phyloP scores from a whole-genome alignment of 495 filamentous ascomycete species.

The Pyronema omphalodes region DNA sequence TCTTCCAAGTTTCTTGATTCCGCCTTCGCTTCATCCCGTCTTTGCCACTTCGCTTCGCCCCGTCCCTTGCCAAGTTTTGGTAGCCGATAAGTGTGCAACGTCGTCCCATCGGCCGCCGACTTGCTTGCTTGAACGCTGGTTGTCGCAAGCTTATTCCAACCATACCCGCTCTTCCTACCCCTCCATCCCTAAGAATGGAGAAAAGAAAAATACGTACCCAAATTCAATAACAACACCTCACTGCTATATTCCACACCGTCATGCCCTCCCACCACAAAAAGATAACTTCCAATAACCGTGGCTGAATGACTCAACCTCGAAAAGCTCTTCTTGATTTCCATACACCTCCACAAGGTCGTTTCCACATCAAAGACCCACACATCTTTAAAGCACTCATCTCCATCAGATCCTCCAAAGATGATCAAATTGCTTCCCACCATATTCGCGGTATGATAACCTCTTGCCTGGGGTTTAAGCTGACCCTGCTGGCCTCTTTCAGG shows the following conservation, averaged over 20 bases:
- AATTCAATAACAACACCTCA: slow-evolving; percentile 44
- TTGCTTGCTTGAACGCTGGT: too few relatives aligned
- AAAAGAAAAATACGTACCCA: slow-evolving; percentile 22
- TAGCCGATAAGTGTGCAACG: too few relatives aligned
- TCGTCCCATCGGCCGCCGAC: too few relatives aligned
- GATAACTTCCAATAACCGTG: slow-evolving; percentile 45
- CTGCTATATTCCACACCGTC: slow-evolving; percentile 48
- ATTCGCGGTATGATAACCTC: slow-evolving; percentile 50
- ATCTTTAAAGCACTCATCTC: slow-evolving; percentile 47
- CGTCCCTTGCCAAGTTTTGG: too few relatives aligned
- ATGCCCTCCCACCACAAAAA: slow-evolving; percentile 48
- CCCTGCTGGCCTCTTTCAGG: slow-evolving; percentile 4
- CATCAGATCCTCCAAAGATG: slow-evolving; percentile 46
- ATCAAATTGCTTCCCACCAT: slow-evolving; percentile 51
- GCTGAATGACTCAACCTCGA: slow-evolving; percentile 43
- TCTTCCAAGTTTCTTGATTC: background rate
- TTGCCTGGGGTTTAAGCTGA: slow-evolving; percentile 32
- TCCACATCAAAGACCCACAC: slow-evolving; percentile 52
- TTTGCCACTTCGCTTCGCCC: too few relatives aligned
- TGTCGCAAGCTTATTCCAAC: background rate
- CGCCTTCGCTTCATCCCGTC: too few relatives aligned
- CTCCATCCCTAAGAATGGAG: too few relatives aligned
- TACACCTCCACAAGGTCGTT: slow-evolving; percentile 33
- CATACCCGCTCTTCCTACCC: background rate
- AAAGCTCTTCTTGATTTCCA: slow-evolving; percentile 32